Percentiles rank a stretch among this genome's conserved stretches.
These are phyloP conservation scores for Cylindrodendrum hubeiense DNA, from an alignment of 2,329 filamentous ascomycete genomes.

Conservation along the genomic window DNA sequence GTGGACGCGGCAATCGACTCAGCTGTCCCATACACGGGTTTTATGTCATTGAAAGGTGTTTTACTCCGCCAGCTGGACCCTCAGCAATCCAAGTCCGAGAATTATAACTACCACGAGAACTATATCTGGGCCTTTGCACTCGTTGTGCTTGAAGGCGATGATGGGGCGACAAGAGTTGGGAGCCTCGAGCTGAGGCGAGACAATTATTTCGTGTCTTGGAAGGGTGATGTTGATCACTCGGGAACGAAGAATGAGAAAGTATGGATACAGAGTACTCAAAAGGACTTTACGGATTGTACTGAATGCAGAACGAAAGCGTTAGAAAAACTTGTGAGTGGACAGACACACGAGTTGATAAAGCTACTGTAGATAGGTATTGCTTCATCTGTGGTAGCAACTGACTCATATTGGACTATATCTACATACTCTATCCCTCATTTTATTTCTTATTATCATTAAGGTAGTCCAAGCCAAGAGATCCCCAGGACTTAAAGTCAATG, in stretches of 20 bases:
- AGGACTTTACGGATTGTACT: conserved; percentile 3
- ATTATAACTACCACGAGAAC: not conserved
- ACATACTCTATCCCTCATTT: too few species aligned
- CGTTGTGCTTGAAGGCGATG: conserved; percentile 2
- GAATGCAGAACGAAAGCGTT: conserved; percentile 9
- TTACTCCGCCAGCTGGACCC: conserved; percentile 17
- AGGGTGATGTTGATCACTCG: not conserved
- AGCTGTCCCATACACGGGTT: not conserved
- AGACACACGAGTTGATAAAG: not conserved
- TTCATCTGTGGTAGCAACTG: too few species aligned
- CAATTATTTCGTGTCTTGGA: conserved; percentile 25
- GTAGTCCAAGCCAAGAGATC: too few species aligned
- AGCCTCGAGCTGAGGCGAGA: conserved; percentile 18
- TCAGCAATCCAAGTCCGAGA: not conserved
- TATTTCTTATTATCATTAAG: too few species aligned
- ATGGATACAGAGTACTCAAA: not conserved
- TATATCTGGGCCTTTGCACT: conserved; percentile 18
- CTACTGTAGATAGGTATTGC: not conserved
- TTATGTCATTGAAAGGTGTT: conserved; percentile 9
- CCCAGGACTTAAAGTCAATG: too few species aligned
- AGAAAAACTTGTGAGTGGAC: not conserved
- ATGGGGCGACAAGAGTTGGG: conserved; percentile 15
- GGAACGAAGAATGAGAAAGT: not conserved
- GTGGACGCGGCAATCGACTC: conserved; percentile 8
- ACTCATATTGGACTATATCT: too few species aligned